Base-by-base conservation (phyloP, 2,329 filamentous ascomycete species). In the Elsinoe arachidis region DNA sequence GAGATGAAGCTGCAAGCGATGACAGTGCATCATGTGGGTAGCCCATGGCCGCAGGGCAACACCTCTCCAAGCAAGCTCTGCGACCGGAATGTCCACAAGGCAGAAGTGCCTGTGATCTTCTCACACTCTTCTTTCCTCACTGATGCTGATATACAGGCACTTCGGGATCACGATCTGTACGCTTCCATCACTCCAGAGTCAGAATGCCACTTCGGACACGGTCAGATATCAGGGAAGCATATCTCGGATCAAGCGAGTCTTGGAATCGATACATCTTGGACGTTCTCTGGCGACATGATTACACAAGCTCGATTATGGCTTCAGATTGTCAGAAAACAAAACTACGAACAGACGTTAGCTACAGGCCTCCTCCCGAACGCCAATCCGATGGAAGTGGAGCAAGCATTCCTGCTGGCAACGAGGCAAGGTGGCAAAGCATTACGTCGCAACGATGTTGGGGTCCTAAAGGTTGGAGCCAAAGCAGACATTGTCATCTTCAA, bases 181-280 rank as follows among this genome's bases (percentile, higher is more conserved):
- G 66, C 83, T 43, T 79, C 78, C 52, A 79, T 79, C 59, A 83
- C 81, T 0, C 79, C 80, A 1, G 81, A 84, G 62, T 80, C 78
- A 0, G 80, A 83, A 62, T 76, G 80, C 72, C 78, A 81, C 64
- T 82, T 77, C 65, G 80, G 80, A n/a, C 78, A 80, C 62, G 70
- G 68, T 0, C 77, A 82, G 58, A 70, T 72, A 1, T 63, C 67
- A 39, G 72, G 69, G 15, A 70, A 76, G 55, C 64, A 70, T 9
- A 69, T 77, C 21, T 73, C 73, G 23, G 79, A 83, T 62, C 78
- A 82, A 60, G 74, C 73, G 1, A 66, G 77, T 1, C 71, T 83
- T 0, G 80, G 80, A 2, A 70, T 82, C 6, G 79, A 83, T 63
- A 81, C 78, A 0, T 76, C 80, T 62, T 77, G 78, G 60, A 77